Percentiles rank a stretch among this genome's conserved stretches.
Conservation (phyloP, 352 stramenopile species). For the Phytophthora meadii region DNA sequence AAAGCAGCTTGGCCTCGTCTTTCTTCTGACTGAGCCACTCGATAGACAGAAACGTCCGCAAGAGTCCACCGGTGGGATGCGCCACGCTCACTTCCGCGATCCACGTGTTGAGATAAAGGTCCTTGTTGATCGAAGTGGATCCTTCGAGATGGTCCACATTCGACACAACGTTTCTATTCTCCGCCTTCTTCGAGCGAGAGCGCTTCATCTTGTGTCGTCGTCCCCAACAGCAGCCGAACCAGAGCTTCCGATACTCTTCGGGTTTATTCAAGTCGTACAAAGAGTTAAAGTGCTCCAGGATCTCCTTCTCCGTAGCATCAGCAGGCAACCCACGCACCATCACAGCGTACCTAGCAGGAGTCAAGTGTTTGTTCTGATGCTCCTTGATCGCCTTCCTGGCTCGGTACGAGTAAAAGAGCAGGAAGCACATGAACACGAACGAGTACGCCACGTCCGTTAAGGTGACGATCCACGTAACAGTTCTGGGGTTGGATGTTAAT, state of each 20-base stretch:
- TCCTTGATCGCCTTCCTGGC: conserved; percentile 40
- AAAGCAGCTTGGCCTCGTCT: conserved; percentile 40
- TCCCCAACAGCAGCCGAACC: conserved; percentile 70
- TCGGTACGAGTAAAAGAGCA: conserved; percentile 43
- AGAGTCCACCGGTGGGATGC: conserved; percentile 71
- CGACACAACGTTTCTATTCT: conserved; percentile 51
- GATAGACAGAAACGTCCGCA: conserved; percentile 72
- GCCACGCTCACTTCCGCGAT: conserved; percentile 85
- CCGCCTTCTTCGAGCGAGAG: conserved; percentile 39
- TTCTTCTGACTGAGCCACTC: conserved; percentile 60
- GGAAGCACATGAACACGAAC: conserved; percentile 49
- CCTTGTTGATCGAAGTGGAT: conserved; percentile 47
- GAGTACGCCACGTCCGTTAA: conserved; percentile 50
- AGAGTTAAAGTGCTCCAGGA: conserved; percentile 74
- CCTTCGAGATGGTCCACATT: conserved; percentile 72
- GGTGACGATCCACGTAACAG: conserved; percentile 57
- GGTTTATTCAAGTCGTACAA: conserved; percentile 71
- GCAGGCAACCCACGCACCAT: conserved; percentile 41
- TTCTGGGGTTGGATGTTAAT: conserved; percentile 45
- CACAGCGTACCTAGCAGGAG: conserved; percentile 61
- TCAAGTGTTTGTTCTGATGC: conserved; percentile 53
- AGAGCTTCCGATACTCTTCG: conserved; percentile 60
- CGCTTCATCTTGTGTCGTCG: conserved; percentile 49
- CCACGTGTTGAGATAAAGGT: conserved; percentile 80
- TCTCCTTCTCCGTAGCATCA: conserved; percentile 65